These are phyloP conservation scores for Penicillium egyptiacum DNA, from an alignment of 495 filamentous ascomycete genomes.

Conservation along the genomic window DNA sequence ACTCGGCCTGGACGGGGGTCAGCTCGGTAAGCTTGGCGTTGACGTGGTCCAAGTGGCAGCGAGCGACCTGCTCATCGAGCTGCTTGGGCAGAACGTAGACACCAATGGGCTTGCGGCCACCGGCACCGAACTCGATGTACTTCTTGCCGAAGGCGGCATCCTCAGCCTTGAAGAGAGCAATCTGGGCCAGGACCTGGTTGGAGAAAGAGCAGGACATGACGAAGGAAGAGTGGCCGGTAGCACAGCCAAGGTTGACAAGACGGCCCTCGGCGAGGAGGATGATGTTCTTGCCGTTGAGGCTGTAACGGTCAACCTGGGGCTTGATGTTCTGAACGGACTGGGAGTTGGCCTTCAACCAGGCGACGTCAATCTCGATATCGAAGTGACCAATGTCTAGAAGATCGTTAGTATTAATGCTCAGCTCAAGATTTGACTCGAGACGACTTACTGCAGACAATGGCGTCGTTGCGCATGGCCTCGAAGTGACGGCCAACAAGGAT, in stretches of 20 bases:
- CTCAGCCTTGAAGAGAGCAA: constrained; percentile 92
- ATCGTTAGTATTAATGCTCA: constrained; percentile 38
- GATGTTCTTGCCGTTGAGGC: constrained; percentile 95
- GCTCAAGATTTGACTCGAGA: constrained; percentile 19
- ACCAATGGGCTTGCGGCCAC: constrained; percentile 81
- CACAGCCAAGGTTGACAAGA: constrained; percentile 98
- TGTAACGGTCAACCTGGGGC: constrained; percentile 97
- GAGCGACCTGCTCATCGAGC: constrained; percentile 95
- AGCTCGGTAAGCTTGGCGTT: constrained; percentile 90
- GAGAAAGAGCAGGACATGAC: constrained; percentile 99
- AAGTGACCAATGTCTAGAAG: constrained; percentile 87
- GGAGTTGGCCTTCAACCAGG: constrained; percentile 96
- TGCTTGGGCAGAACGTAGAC: constrained; percentile 99
- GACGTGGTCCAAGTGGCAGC: constrained; percentile 89
- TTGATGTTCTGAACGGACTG: constrained; percentile 97
- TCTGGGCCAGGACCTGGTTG: constrained; percentile 99
- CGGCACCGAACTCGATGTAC: constrained; percentile 94
- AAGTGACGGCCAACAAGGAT: constrained; percentile 92
- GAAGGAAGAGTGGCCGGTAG: constrained; percentile 98
- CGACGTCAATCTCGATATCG: constrained; percentile 99
- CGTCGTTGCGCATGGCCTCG: constrained; percentile 95
- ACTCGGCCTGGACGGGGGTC: constrained; percentile 84
- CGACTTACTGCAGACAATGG: constrained; percentile 92
- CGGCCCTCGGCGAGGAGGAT: constrained; percentile 97
- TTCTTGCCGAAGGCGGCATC: constrained; percentile 85